These are phyloP conservation scores for Calocybe indica DNA, from an alignment of 768 basidiomycete species.

Conservation along the genomic window DNA sequence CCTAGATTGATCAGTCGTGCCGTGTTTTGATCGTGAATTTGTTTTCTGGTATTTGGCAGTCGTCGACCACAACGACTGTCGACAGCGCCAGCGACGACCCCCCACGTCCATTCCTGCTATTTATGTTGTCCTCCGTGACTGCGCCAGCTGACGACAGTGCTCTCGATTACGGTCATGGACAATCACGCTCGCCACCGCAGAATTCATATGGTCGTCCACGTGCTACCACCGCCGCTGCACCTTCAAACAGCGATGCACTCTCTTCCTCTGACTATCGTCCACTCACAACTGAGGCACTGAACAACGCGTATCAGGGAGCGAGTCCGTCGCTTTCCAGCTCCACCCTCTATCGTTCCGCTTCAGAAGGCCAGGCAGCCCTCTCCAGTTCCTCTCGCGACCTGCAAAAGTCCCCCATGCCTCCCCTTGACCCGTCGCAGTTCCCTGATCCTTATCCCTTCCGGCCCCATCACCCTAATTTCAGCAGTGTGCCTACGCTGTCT, in stretches of 20 bases:
- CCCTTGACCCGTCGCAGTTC: constrained; percentile 63
- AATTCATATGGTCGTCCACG: constrained; percentile 26
- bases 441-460: constrained; percentile 70
- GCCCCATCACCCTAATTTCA: constrained; percentile 40
- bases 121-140: constrained; percentile 12
- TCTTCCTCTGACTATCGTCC: constrained; percentile 4
- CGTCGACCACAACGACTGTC: constrained; percentile 2
- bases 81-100: constrained; percentile 2
- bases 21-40: neutral
- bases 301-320: neutral
- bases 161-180: constrained; percentile 23
- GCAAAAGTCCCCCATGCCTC: constrained; percentile 32
- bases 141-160: constrained; percentile 8
- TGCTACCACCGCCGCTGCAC: constrained; percentile 30
- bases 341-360: constrained; percentile 26
- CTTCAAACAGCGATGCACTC: constrained; percentile 18
- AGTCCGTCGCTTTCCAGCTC: no score
- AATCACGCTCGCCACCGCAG: constrained; percentile 22
- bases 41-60: neutral
- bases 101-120: constrained; percentile 6
- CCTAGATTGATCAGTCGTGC: neutral
- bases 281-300: constrained; percentile 1
- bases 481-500: constrained; percentile 54
- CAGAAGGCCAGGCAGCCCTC: constrained; percentile 5
- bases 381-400: constrained; percentile 30